A percentile compares a stretch with the other conserved stretches of the same genome.
Evolutionary conservation across 371 early-diverging fungal species (phyloP).

Genomic region (Mucor sp.): DNA sequence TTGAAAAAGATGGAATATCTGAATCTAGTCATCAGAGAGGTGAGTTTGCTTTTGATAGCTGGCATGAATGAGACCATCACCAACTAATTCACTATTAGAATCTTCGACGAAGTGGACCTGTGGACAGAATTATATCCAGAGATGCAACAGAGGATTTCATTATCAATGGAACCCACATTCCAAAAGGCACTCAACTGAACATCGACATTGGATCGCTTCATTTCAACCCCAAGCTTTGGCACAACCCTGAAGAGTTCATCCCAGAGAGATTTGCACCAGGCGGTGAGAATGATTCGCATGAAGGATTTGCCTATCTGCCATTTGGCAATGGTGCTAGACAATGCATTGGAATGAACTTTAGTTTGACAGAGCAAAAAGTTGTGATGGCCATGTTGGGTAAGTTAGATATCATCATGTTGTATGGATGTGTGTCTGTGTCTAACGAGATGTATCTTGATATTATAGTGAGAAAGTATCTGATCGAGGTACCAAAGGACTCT

Average conservation of each 20-base stretch:
- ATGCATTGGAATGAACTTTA: constrained; percentile 57
- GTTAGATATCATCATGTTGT: background rate
- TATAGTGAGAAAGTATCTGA: constrained; percentile 34
- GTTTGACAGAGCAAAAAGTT: constrained; percentile 51
- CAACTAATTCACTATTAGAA: constrained; percentile 15
- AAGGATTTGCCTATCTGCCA: constrained; percentile 40
- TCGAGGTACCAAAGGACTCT: constrained; percentile 26
- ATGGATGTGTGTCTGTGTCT: too few relatives aligned
- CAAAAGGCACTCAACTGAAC: constrained; percentile 37
- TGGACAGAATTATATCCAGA: constrained; percentile 14
- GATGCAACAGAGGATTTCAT: constrained; percentile 33
- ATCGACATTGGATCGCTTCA: constrained; percentile 31
- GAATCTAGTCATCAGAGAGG: constrained; percentile 41
- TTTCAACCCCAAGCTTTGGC: constrained; percentile 17
- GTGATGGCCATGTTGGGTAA: constrained; percentile 40
- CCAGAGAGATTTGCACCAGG: constrained; percentile 32
- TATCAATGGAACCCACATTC: constrained; percentile 39
- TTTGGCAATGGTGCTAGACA: constrained; percentile 51
- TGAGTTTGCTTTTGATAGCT: background rate
- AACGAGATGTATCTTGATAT: background rate
- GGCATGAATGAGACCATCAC: too few relatives aligned
- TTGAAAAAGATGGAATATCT: constrained; percentile 43
- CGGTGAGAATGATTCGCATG: background rate
- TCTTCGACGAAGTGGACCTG: constrained; percentile 39
- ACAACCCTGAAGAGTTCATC: constrained; percentile 14